Evolutionary conservation across 495 filamentous ascomycete genomes (phyloP), one percentile per base, ranked within the genome.

Genomic region (Parathielavia appendiculata): DNA sequence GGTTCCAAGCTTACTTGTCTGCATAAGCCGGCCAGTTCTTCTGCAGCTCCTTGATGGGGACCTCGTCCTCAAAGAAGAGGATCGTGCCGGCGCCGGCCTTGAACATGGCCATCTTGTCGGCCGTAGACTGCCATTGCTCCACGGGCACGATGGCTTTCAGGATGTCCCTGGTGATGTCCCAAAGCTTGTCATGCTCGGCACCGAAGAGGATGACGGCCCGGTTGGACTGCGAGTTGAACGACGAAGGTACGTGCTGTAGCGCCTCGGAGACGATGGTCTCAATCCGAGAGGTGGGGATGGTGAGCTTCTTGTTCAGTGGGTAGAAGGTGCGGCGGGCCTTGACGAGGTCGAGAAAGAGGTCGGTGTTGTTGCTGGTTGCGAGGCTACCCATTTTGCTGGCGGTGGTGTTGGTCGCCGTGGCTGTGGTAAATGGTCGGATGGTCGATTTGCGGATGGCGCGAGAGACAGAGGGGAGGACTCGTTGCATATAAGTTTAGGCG

Each of bases 181-280:
- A 88, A 58, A 86, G 75, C 73, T 81, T 82, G 55, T 84, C 77
- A 69, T 87, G 84, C 65, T 85, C 83, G 56, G 71, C 78, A 54
- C 81, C 80, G 65, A 86, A 73, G 60, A 87, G 77, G 26, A 86
- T 78, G 14, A 88, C 72, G 39, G 79, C 69, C 52, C 85, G 82
- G 64, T 82, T 78, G 65, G 73, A 76, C 73, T 88, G 85, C 45
- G 79, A 81, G 79, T 88, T 88, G 83, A 86, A 88, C 65, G 76
- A 79, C 39, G 70, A 76, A 17, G 84, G 85, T 35, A 79, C 70
- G 67, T 86, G 76, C 50, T 76, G 72, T 54, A 86, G 60, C 43
- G 72, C 68, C 46, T 81, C 67, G 61, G 75, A 73, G 63, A 83
- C 74, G 66, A 87, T 78, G 60, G 82, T 75, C 60, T 78, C 68